Evolutionary conservation across 768 basidiomycete genomes (phyloP).

Genomic region (Cystofilobasidium capitatum): DNA sequence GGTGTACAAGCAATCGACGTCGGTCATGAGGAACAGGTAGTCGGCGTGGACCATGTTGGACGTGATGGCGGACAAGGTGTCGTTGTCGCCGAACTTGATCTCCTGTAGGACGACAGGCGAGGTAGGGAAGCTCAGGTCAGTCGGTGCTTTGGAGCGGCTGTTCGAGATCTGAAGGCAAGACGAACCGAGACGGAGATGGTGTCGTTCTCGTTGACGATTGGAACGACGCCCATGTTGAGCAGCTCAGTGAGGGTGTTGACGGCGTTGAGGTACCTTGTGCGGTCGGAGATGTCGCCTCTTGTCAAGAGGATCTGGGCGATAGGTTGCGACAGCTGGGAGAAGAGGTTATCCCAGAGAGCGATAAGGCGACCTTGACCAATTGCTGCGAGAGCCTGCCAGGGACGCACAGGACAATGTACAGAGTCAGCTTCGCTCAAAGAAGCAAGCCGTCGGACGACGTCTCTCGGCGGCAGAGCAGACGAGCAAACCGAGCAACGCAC

Average conservation of each 20-base stretch:
- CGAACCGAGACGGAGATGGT: conserved; percentile 92
- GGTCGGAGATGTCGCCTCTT: conserved; percentile 90
- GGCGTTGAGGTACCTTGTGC: conserved; percentile 90
- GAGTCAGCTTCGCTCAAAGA: conserved; percentile 9
- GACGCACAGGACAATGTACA: conserved; percentile 10
- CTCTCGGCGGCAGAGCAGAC: background rate
- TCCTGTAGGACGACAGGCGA: conserved; percentile 50
- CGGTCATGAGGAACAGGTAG: conserved; percentile 90
- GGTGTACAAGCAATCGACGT: conserved; percentile 91
- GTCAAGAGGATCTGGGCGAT: conserved; percentile 92
- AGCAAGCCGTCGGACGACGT: background rate
- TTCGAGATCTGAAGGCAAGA: conserved; percentile 26
- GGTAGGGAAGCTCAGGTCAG: background rate
- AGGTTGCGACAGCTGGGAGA: conserved; percentile 83
- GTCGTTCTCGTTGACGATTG: conserved; percentile 98
- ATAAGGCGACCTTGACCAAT: conserved; percentile 95
- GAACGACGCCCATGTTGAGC: conserved; percentile 84
- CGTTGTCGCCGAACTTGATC: conserved; percentile 99
- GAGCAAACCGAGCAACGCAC: conserved; percentile 43
- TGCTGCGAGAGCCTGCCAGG: conserved; percentile 73
- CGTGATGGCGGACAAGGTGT: conserved; percentile 93
- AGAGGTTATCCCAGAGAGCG: conserved; percentile 93
- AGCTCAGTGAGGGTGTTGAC: conserved; percentile 90
- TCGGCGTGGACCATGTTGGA: conserved; percentile 97
- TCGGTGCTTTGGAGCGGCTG: no score